Conservation (phyloP, 345 rosid species). For the Arabis hirsuta region DNA sequence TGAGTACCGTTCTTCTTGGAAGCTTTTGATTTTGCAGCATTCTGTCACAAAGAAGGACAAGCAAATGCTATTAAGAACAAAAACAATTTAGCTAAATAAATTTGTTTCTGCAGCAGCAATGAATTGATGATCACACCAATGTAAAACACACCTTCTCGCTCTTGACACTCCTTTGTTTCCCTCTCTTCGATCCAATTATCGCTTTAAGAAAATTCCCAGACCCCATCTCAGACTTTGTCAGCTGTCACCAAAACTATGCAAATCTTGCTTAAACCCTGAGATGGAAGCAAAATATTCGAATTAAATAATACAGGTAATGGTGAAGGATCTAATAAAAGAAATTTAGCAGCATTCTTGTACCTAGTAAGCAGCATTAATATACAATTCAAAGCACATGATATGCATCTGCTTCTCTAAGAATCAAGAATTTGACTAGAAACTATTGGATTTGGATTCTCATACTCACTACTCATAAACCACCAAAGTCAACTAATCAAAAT, state of each 20-base stretch:
- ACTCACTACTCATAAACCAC: conserved; percentile 9
- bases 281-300: conserved; percentile 24
- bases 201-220: conserved; percentile 85
- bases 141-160: conserved; percentile 44
- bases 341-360: neutral
- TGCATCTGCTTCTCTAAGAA: neutral
- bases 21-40: conserved; percentile 64
- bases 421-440: neutral
- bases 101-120: neutral
- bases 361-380: neutral
- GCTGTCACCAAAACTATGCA: conserved; percentile 33
- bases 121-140: conserved; percentile 7
- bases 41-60: conserved; percentile 46
- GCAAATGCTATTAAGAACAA: neutral
- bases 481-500: conserved; percentile 9
- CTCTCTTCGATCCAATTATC: conserved; percentile 67
- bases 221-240: conserved; percentile 58
- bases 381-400: too few species aligned
- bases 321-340: neutral
- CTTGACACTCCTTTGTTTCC: conserved; percentile 53
- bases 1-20: conserved; percentile 60
- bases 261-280: conserved; percentile 44
- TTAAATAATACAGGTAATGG: neutral
- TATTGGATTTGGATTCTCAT: neutral
- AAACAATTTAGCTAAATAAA: neutral